Percentiles rank a stretch among this genome's conserved stretches.
Evolutionary conservation across 148 eudicot species (phyloP).

Genomic region (Suaeda aralocaspica): DNA sequence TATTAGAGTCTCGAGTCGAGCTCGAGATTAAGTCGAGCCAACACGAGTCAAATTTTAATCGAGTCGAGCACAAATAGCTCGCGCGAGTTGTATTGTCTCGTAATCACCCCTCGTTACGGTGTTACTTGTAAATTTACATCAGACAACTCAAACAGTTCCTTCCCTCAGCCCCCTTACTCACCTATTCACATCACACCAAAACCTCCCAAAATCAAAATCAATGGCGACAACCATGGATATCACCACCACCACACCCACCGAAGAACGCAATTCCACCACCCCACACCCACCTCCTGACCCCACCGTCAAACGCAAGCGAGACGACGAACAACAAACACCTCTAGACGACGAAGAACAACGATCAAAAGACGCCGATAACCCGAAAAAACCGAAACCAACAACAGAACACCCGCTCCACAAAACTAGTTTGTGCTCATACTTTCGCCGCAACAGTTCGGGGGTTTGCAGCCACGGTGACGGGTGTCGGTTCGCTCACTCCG

Average conservation of each 20-base stretch:
- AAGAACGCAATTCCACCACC: neutral
- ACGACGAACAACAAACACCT: no score
- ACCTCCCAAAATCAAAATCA: no score
- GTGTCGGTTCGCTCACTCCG: constrained; percentile 80
- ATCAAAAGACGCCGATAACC: neutral
- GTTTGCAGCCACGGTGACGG: constrained; percentile 71
- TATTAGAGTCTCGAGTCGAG: no score
- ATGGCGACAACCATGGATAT: neutral
- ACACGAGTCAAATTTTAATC: no score
- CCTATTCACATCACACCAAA: no score
- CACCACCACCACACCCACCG: constrained; percentile 16
- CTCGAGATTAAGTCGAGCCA: no score
- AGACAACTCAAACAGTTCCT: no score
- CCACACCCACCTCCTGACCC: constrained; percentile 12
- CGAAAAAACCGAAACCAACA: constrained; percentile 17
- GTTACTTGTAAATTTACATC: no score
- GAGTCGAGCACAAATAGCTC: no score
- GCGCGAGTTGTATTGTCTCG: no score
- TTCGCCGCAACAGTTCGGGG: constrained; percentile 46
- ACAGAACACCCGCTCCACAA: constrained; percentile 58
- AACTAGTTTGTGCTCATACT: constrained; percentile 81
- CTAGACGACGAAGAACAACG: constrained; percentile 2
- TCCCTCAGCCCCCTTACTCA: no score
- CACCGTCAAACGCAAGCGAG: constrained; percentile 63
- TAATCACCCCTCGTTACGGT: no score